A percentile compares a stretch with the other conserved stretches of the same genome.
These are phyloP conservation scores for Isatis tinctoria DNA, from an alignment of 345 rosid genomes.

Conservation along the genomic window DNA sequence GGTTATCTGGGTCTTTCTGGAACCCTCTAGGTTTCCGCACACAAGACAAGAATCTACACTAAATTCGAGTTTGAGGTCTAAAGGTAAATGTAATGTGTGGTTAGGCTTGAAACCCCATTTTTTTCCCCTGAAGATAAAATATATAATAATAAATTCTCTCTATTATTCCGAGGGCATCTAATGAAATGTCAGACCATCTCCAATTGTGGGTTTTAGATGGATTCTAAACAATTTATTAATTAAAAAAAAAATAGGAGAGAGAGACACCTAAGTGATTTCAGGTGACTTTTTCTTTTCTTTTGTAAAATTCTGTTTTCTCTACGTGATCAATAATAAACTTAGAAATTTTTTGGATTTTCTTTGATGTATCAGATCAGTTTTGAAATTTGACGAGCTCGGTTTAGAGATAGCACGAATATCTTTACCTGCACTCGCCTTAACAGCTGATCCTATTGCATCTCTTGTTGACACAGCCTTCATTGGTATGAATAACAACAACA, in stretches of 20 bases:
- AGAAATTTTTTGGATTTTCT: background rate
- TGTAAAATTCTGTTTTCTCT: background rate
- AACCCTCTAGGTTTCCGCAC: background rate
- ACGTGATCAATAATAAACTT: background rate
- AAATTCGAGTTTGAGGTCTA: conserved; percentile 7
- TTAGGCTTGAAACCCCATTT: background rate
- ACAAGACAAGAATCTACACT: background rate
- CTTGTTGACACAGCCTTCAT: conserved; percentile 88
- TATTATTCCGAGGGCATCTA: background rate
- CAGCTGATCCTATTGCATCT: conserved; percentile 91
- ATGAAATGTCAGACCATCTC: no score
- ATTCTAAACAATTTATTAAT: no score
- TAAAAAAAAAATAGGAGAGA: no score
- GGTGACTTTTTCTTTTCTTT: conserved; percentile 38
- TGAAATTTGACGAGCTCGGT: conserved; percentile 70
- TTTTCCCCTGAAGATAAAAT: conserved; percentile 4
- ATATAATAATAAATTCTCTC: background rate
- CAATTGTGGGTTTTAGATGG: no score
- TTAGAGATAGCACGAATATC: conserved; percentile 71
- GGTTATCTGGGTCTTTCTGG: no score
- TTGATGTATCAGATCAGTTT: conserved; percentile 38
- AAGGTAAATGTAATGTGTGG: conserved; percentile 31
- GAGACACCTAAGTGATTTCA: conserved; percentile 50
- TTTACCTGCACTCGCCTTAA: conserved; percentile 79
- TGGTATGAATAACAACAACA: no score